Base-by-base conservation (phyloP, 2,329 filamentous ascomycete species). In the Hansfordia pulvinata region DNA sequence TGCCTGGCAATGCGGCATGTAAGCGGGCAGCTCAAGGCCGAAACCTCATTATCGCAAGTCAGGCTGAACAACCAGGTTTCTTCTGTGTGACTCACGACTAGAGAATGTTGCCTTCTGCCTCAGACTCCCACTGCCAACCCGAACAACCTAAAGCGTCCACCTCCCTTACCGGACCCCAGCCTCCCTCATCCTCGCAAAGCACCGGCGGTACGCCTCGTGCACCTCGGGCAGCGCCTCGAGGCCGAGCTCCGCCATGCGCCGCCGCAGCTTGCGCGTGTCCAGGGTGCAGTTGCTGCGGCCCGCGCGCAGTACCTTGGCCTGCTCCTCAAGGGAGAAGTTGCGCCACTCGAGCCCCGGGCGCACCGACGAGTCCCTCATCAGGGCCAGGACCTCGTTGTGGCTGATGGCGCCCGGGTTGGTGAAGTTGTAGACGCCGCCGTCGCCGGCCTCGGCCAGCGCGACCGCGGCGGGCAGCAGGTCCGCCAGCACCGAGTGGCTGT, bases 331-430 rank as follows among this genome's bases (percentile, higher is more conserved):
- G 3, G 59, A 63, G 42, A 78, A 79, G 54, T 77, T 79, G 54
- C 64, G 62, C 69, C 71, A 78, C 20, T 55, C 59, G 39, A 74
- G 68, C 16, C 43, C 45, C 2, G 73, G 73, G 20, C 71, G 62
- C 19, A 79, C 63, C 36, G 74, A 69, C 36, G 74, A 69, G 35
- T 76, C 61, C 39, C 63, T 65, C 53, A 76, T 77, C 21, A 79
- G 53, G 3, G 52, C 39, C 20, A 79, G 55, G 6, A 79, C 71
- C 50, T 78, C 71, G 46, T 78, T 78, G 52, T 78, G 73, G n/a
- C 69, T 74, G 45, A 79, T 77, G 35, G 70, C 68, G 9, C 73
- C 74, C 1, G 74, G 74, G 51, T 78, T 79, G 33, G 72, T 77
- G 47, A 78, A 77, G 54, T 79, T 79, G 52, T 72, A 76, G 37